These are phyloP conservation scores for Aureobasidium sp. DNA, from an alignment of 2,329 filamentous ascomycete genomes.

Conservation along the genomic window DNA sequence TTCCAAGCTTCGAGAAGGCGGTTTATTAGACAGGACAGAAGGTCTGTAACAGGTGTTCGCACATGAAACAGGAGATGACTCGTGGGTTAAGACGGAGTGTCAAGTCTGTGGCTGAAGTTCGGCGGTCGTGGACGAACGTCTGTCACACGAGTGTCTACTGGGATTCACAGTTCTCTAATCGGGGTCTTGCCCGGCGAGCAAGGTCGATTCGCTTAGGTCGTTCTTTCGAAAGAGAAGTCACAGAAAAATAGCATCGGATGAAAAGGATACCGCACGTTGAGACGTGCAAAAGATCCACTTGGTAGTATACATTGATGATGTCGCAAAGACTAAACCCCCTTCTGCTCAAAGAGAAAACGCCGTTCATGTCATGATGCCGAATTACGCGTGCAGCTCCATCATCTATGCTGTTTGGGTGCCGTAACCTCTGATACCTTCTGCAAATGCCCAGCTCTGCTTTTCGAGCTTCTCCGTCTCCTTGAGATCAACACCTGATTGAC, in stretches of 20 bases:
- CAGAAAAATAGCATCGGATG: too few species aligned
- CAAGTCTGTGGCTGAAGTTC: neutral
- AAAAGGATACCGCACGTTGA: neutral
- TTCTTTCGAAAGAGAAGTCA: too few species aligned
- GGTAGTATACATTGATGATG: conserved; percentile 9
- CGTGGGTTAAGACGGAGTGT: neutral
- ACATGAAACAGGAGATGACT: neutral
- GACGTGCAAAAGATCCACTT: neutral
- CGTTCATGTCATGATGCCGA: conserved; percentile 14
- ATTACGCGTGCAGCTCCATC: conserved; percentile 3
- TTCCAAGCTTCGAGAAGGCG: neutral
- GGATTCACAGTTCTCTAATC: too few species aligned
- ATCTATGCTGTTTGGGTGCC: conserved; percentile 61
- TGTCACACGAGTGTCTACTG: neutral
- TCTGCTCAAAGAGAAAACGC: conserved; percentile 7
- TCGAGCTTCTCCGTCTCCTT: conserved; percentile 82
- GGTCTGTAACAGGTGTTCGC: neutral
- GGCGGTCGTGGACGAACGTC: neutral
- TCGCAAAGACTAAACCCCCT: neutral
- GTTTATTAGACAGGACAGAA: neutral
- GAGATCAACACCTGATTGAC: conserved; percentile 72
- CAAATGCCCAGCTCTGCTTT: conserved; percentile 96
- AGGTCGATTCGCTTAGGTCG: too few species aligned
- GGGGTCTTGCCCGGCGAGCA: too few species aligned
- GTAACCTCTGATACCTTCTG: conserved; percentile 89